Conservation (phyloP, 805 yeast genomes). For the Candida morakotiae region DNA sequence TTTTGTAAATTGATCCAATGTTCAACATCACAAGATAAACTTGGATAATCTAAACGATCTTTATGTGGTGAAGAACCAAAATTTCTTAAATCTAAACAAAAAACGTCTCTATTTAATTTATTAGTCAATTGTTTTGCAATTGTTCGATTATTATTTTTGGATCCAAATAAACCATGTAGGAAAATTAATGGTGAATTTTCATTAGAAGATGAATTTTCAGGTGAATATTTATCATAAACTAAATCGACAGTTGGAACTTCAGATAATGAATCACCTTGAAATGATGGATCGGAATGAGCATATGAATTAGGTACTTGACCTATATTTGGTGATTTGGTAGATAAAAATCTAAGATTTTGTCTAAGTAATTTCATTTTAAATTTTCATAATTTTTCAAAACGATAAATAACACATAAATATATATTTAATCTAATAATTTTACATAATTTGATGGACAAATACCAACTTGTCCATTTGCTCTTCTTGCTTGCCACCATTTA, state of each 20-base stretch:
- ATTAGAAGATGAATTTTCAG: slow-evolving; percentile 14
- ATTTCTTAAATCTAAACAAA: slow-evolving; percentile 76
- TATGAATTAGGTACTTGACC: slow-evolving; percentile 7
- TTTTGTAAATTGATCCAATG: slow-evolving; percentile 46
- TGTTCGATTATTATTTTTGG: slow-evolving; percentile 71
- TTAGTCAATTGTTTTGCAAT: slow-evolving; percentile 61
- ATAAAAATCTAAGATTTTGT: not conserved
- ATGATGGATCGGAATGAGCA: slow-evolving; percentile 9
- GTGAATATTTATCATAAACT: slow-evolving; percentile 46
- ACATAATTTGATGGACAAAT: slow-evolving; percentile 95
- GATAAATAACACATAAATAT: not conserved
- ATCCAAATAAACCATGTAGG: slow-evolving; percentile 88
- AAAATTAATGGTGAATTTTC: slow-evolving; percentile 64
- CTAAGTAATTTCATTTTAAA: not conserved
- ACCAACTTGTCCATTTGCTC: slow-evolving; percentile 88
- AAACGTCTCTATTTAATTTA: slow-evolving; percentile 52
- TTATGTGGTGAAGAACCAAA: slow-evolving; percentile 89
- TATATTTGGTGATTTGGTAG: slow-evolving; percentile 3
- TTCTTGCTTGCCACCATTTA: slow-evolving; percentile 97
- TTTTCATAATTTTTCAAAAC: not conserved
- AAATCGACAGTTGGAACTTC: slow-evolving; percentile 50
- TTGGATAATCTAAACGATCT: slow-evolving; percentile 68
- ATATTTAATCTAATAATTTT: slow-evolving; percentile 49
- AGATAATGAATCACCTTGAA: slow-evolving; percentile 31
- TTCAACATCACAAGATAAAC: slow-evolving; percentile 85